phyloP scores from a whole-genome alignment of 2,329 filamentous ascomycete genomes.

The Bimuria novae-zelandiae region DNA sequence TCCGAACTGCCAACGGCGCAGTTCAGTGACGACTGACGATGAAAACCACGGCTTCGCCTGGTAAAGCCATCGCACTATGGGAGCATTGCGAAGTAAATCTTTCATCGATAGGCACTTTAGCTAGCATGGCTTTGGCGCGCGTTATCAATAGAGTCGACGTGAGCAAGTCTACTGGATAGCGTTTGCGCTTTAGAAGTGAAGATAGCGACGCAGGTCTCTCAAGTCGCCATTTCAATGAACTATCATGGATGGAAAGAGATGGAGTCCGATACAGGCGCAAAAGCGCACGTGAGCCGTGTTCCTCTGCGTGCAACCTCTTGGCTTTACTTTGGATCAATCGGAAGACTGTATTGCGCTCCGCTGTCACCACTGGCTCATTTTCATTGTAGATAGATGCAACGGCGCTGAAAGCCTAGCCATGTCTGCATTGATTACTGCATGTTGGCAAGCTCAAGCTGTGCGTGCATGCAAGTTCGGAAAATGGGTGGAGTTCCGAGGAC shows the following conservation, averaged over 20 bases:
- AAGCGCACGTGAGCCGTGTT: background rate
- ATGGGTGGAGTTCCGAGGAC: conserved; percentile 4
- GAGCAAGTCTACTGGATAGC: too few relatives aligned
- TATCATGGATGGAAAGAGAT: background rate
- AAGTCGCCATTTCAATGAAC: background rate
- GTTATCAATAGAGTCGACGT: too few relatives aligned
- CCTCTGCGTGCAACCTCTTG: background rate
- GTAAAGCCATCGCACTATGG: too few relatives aligned
- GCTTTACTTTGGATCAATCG: background rate
- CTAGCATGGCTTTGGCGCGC: background rate
- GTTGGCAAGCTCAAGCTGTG: background rate
- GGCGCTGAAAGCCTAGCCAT: background rate
- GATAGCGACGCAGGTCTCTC: background rate
- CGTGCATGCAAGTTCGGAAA: background rate
- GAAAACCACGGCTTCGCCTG: background rate
- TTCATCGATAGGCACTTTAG: background rate
- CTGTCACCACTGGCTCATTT: too few relatives aligned
- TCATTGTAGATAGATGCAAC: background rate
- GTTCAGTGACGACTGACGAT: too few relatives aligned
- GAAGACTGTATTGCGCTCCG: too few relatives aligned
- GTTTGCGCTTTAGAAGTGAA: too few relatives aligned
- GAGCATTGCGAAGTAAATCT: background rate
- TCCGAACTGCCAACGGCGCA: too few relatives aligned
- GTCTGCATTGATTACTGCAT: background rate
- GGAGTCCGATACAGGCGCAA: background rate